Conservation (phyloP, 139 green algal genomes). For the Microglena sp. region DNA sequence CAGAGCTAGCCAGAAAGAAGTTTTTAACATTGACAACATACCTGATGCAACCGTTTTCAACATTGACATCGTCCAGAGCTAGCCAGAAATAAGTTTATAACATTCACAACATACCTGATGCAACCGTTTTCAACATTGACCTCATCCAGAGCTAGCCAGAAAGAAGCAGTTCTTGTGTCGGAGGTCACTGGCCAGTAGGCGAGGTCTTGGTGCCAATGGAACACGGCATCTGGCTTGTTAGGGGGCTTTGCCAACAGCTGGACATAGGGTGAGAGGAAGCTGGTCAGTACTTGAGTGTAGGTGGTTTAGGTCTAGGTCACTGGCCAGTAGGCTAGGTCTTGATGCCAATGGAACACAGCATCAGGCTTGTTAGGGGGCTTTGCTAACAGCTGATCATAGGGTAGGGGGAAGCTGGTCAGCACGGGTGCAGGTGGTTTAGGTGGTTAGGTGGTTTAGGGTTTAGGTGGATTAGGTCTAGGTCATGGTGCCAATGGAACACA, state of each 20-base stretch:
- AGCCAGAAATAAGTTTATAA: too few species aligned
- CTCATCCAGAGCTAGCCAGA: constrained; percentile 12
- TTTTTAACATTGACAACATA: too few species aligned
- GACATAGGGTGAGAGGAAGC: too few species aligned
- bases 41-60: constrained; percentile 13
- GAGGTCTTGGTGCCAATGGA: constrained; percentile 15
- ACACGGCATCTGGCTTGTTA: constrained; percentile 7
- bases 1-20: constrained; percentile 11
- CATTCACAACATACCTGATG: constrained; percentile 9
- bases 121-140: constrained; percentile 10
- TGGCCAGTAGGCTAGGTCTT: too few species aligned
- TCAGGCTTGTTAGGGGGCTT: constrained; percentile 9
- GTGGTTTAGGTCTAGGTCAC: too few species aligned
- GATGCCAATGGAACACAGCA: constrained; percentile 13
- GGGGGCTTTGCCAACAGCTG: constrained; percentile 10
- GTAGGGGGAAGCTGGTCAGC: too few species aligned
- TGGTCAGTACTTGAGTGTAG: too few species aligned
- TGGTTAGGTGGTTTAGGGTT: too few species aligned
- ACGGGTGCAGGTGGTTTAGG: too few species aligned
- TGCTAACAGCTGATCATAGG: constrained; percentile 10
- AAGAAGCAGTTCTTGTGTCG: constrained; percentile 4
- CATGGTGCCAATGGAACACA: too few species aligned
- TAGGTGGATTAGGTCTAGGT: too few species aligned
- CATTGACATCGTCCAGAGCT: constrained; percentile 6
- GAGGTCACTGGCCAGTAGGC: constrained; percentile 10